A percentile compares a stretch with the other conserved stretches of the same genome.
phyloP scores from a whole-genome alignment of 441 rosid genomes.

The Croton laevigatus region DNA sequence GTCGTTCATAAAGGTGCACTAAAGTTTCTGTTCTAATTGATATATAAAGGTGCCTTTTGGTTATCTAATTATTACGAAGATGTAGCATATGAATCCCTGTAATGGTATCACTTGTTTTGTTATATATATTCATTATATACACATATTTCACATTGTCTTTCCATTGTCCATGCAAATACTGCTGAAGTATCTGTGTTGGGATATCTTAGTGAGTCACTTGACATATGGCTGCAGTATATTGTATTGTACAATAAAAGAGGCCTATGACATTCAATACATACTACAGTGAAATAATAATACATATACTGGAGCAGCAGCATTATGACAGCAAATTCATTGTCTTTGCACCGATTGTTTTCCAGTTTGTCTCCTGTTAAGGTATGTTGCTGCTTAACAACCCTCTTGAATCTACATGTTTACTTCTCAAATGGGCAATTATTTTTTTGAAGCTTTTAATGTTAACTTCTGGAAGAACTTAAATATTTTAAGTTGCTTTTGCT shows the following conservation, averaged over 20 bases:
- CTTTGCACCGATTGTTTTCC: background rate
- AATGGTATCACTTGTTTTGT: background rate
- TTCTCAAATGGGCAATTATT: background rate
- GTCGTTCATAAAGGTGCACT: conserved; percentile 21
- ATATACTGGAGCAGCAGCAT: background rate
- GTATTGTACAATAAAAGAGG: background rate
- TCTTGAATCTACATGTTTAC: background rate
- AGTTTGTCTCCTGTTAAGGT: background rate
- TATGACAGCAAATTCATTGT: background rate
- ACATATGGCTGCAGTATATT: background rate
- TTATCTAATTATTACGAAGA: background rate
- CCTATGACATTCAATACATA: background rate
- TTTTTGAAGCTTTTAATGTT: background rate
- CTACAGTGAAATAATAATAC: background rate
- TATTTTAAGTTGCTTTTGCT: background rate
- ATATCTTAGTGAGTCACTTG: background rate
- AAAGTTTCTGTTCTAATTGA: conserved; percentile 20
- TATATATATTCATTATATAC: background rate
- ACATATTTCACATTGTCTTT: background rate
- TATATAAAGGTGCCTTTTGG: conserved; percentile 7
- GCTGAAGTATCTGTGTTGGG: background rate
- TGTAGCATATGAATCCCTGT: background rate
- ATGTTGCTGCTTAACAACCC: background rate
- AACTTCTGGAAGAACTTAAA: conserved; percentile 15
- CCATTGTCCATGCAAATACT: background rate